These are phyloP conservation scores for Emiliania huxleyi DNA, from an alignment of 78 protist genomes.

Conservation along the genomic window DNA sequence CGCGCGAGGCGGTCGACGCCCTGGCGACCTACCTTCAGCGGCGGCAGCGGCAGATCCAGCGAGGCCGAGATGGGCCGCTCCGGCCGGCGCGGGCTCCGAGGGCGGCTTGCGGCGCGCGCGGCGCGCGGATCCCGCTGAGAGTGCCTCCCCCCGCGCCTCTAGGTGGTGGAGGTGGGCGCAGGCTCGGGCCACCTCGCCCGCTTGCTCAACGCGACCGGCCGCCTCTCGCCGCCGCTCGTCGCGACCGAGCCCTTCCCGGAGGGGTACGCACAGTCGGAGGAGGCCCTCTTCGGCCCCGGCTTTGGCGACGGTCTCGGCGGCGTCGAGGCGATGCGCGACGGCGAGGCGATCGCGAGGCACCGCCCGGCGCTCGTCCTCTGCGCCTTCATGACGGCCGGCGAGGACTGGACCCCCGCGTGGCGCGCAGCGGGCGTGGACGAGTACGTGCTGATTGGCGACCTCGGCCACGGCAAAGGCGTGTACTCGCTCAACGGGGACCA, in stretches of 20 bases:
- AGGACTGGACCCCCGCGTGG: not conserved
- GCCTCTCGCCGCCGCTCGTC: not conserved
- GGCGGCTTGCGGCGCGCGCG: too few species aligned
- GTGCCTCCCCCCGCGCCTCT: too few species aligned
- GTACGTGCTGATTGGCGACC: not conserved
- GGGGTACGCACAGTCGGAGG: not conserved
- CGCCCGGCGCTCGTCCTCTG: not conserved
- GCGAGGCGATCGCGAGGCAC: not conserved
- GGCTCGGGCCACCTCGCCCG: not conserved
- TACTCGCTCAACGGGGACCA: not conserved
- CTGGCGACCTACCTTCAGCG: not conserved
- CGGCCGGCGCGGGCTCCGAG: too few species aligned
- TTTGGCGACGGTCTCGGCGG: not conserved
- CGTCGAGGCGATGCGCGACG: not conserved
- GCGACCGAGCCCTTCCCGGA: not conserved
- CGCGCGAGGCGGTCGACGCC: not conserved
- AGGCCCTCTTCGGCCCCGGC: not conserved
- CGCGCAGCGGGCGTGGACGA: not conserved
- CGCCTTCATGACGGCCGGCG: not conserved
- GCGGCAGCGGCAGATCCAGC: too few species aligned
- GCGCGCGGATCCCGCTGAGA: too few species aligned
- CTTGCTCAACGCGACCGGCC: not conserved
- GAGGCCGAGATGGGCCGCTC: too few species aligned
- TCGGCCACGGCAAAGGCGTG: not conserved
- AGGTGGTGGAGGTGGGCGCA: not conserved